These are phyloP conservation scores for Xylaria curta DNA, from an alignment of 495 filamentous ascomycete species.

Conservation along the genomic window DNA sequence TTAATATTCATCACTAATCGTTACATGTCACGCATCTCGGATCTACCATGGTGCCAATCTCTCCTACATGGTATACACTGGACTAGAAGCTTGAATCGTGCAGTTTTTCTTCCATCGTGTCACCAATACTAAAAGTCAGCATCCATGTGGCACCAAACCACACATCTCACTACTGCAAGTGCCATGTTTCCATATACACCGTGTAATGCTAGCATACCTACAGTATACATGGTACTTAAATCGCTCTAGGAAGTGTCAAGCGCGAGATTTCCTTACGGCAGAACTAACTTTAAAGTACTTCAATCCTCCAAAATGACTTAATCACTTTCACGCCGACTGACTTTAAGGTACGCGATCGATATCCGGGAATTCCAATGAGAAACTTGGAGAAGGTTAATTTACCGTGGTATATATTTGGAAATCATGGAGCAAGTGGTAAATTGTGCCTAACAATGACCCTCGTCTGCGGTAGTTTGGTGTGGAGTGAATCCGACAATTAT, in stretches of 20 bases:
- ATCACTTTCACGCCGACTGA: neutral
- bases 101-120: conserved; percentile 2
- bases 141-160: neutral
- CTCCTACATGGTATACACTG: neutral
- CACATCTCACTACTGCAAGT: neutral
- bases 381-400: conserved; percentile 7
- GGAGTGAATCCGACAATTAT: conserved; percentile 4
- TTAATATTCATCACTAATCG: neutral
- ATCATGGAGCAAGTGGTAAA: neutral
- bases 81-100: neutral
- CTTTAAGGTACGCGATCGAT: neutral
- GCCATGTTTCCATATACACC: neutral
- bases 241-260: neutral
- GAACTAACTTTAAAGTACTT: neutral
- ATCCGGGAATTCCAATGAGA: conserved; percentile 2
- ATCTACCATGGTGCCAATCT: conserved; percentile 1
- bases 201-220: neutral
- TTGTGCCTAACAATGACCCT: neutral
- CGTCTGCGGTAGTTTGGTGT: neutral
- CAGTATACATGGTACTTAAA: neutral
- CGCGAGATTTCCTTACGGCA: neutral
- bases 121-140: conserved; percentile 1
- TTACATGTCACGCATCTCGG: neutral
- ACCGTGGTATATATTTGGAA: conserved; percentile 4
- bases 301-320: neutral